Evolutionary conservation across 441 rosid species (phyloP).

Genomic region (Breynia disticha): DNA sequence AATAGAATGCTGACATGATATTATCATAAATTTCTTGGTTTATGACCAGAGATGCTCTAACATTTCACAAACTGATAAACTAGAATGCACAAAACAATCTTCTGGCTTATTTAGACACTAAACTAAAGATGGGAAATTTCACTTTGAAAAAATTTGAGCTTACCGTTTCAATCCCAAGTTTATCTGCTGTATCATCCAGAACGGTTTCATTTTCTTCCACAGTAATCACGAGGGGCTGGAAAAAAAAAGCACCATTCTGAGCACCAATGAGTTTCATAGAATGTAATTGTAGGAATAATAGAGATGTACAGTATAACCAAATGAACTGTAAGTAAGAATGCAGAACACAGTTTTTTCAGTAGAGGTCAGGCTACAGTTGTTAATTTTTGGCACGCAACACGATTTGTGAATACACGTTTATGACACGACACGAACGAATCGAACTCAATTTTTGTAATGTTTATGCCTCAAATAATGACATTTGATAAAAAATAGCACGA

Average conservation of each 20-base stretch:
- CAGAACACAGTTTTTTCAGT: neutral
- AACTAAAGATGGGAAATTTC: neutral
- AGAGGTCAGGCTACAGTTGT: too few species aligned
- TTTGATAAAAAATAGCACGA: too few species aligned
- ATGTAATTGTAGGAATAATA: neutral
- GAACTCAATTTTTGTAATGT: neutral
- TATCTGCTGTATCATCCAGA: conserved; percentile 40
- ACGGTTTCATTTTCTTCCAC: conserved; percentile 63
- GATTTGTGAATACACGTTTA: too few species aligned
- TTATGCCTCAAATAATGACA: too few species aligned
- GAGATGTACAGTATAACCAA: neutral
- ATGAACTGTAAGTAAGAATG: conserved; percentile 3
- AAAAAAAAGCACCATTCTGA: neutral
- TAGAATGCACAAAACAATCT: neutral
- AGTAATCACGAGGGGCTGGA: conserved; percentile 47
- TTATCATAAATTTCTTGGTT: too few species aligned
- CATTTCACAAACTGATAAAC: too few species aligned
- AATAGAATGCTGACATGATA: too few species aligned
- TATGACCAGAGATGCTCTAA: too few species aligned
- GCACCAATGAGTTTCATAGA: too few species aligned
- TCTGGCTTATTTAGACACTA: neutral
- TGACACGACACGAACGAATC: too few species aligned
- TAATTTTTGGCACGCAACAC: too few species aligned
- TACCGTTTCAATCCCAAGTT: conserved; percentile 49
- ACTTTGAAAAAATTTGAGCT: neutral